Evolutionary conservation across 441 rosid genomes (phyloP).

Genomic region (Euphorbia celastroides): DNA sequence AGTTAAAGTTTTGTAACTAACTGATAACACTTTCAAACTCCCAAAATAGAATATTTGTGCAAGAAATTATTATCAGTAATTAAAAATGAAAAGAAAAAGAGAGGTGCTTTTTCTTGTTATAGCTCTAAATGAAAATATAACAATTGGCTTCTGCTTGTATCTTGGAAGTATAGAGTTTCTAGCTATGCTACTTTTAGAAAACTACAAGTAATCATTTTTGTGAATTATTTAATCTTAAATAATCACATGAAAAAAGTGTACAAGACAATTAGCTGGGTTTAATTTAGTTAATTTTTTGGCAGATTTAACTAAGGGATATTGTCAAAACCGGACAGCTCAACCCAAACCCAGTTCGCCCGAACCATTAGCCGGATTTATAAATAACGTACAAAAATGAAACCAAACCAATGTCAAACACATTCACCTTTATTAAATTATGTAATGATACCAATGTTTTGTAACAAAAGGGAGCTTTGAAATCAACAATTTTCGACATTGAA

Average conservation of each 20-base stretch:
- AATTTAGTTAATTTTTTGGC: no score
- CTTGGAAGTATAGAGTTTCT: background rate
- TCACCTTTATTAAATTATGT: background rate
- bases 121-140: background rate
- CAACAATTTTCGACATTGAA: background rate
- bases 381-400: background rate
- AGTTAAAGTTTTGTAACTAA: slow-evolving; percentile 2
- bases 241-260: no score
- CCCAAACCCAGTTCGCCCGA: no score
- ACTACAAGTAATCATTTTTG: background rate
- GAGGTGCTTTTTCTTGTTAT: background rate
- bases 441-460: background rate
- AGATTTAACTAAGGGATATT: no score
- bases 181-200: background rate
- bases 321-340: no score
- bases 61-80: background rate
- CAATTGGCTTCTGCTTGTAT: background rate
- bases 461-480: background rate
- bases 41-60: slow-evolving; percentile 2
- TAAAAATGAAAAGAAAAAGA: background rate
- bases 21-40: slow-evolving; percentile 7
- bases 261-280: no score
- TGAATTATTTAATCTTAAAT: no score
- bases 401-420: background rate
- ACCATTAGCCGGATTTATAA: no score